Conservation (phyloP, 106 monocot genomes). For the Hemerocallis citrina region DNA sequence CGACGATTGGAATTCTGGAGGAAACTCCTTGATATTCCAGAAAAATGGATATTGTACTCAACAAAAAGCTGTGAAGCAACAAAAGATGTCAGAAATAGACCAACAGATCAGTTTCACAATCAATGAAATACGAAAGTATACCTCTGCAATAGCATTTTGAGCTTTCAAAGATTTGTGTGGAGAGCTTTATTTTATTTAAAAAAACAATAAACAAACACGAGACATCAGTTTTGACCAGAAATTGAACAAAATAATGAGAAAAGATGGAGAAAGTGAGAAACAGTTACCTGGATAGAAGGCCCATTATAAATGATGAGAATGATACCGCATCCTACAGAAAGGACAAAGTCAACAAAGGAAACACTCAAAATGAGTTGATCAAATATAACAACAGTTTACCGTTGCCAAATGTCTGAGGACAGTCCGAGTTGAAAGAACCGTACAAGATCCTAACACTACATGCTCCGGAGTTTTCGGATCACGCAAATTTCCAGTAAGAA, state of each 20-base stretch:
- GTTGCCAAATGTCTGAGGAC: constrained; percentile 64
- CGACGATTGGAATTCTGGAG: constrained; percentile 38
- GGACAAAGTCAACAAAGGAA: background rate
- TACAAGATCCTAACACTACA: constrained; percentile 59
- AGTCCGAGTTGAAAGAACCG: constrained; percentile 46
- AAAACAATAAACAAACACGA: background rate
- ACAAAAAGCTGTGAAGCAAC: constrained; percentile 64
- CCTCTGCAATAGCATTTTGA: constrained; percentile 97
- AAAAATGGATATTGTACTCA: constrained; percentile 86
- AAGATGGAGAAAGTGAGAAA: no score
- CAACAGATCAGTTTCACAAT: background rate
- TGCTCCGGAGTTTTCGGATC: constrained; percentile 59
- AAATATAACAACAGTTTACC: constrained; percentile 24
- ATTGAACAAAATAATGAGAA: background rate
- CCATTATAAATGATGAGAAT: constrained; percentile 71
- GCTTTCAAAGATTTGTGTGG: constrained; percentile 95
- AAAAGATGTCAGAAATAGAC: background rate
- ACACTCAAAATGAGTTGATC: background rate
- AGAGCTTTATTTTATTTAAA: constrained; percentile 39
- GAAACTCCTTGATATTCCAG: constrained; percentile 80
- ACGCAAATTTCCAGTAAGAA: constrained; percentile 36
- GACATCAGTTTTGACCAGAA: background rate
- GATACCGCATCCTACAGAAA: constrained; percentile 50
- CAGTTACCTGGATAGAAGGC: constrained; percentile 94
- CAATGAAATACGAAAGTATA: constrained; percentile 19